These are phyloP conservation scores for Penicilliopsis zonata DNA, from an alignment of 495 filamentous ascomycete genomes.

Conservation along the genomic window DNA sequence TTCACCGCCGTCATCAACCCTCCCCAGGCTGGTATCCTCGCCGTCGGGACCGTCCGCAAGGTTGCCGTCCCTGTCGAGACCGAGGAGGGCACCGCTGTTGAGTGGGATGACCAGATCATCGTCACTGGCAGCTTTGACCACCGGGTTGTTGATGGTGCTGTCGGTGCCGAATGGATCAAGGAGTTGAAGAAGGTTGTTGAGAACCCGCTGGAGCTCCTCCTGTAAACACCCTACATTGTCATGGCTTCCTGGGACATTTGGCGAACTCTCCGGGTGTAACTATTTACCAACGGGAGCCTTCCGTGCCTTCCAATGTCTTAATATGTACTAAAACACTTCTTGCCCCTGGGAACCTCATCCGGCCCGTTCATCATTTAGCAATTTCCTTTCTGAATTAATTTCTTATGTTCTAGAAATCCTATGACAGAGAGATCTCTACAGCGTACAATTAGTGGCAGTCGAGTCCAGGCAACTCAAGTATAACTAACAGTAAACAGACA, in stretches of 20 bases:
- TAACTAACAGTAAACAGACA: too few species aligned
- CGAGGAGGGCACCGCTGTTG: conserved; percentile 68
- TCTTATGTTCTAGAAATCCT: conserved; percentile 7
- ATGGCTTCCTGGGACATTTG: conserved; percentile 1
- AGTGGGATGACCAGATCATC: conserved; percentile 95
- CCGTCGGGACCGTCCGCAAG: conserved; percentile 89
- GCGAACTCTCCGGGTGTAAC: conserved; percentile 4
- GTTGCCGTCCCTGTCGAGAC: conserved; percentile 79
- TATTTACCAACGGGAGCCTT: conserved; percentile 9
- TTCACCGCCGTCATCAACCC: conserved; percentile 99
- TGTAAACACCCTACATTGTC: conserved; percentile 41
- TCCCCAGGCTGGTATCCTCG: conserved; percentile 90
- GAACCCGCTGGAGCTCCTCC: conserved; percentile 87
- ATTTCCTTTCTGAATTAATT: conserved; percentile 12
- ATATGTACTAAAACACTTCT: conserved; percentile 34
- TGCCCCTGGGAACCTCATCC: conserved; percentile 15
- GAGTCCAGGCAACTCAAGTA: too few species aligned
- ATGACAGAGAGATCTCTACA: not conserved
- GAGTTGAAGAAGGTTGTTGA: conserved; percentile 97
- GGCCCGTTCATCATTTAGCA: conserved; percentile 23
- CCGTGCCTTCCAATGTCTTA: conserved; percentile 18
- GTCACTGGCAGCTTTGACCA: conserved; percentile 96
- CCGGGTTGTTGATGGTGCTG: conserved; percentile 86
- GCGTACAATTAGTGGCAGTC: too few species aligned
- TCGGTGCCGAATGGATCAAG: conserved; percentile 92